These are phyloP conservation scores for Fraxinus albicans DNA, from an alignment of 305 asterid genomes.

Conservation along the genomic window DNA sequence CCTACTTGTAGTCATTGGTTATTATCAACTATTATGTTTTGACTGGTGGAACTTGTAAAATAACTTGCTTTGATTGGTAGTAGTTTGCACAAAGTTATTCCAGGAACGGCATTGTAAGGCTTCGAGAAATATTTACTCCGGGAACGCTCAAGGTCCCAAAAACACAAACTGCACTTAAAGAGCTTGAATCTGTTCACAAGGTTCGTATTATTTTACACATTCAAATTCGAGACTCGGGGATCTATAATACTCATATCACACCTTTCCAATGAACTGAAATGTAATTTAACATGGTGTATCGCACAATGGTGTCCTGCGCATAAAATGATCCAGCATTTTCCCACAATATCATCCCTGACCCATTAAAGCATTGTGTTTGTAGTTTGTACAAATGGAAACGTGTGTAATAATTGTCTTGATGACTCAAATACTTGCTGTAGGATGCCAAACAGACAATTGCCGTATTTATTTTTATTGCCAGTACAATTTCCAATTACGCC, in stretches of 20 bases:
- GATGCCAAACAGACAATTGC: not conserved
- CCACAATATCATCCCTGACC: not conserved
- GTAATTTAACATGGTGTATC: not conserved
- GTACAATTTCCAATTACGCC: not conserved
- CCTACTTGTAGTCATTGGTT: conserved; percentile 14
- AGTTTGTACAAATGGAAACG: not conserved
- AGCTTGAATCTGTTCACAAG: conserved; percentile 98
- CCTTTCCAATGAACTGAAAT: not conserved
- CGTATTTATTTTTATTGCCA: not conserved
- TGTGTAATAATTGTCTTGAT: not conserved
- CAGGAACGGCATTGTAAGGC: conserved; percentile 61
- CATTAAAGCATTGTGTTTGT: not conserved
- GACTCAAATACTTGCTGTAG: not conserved
- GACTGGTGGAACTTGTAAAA: not conserved
- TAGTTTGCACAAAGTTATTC: conserved; percentile 85
- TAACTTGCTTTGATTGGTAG: conserved; percentile 23
- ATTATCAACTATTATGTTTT: conserved; percentile 7
- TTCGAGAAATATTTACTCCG: conserved; percentile 84
- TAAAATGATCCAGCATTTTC: not conserved
- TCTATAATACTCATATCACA: not conserved
- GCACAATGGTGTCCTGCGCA: not conserved
- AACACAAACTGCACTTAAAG: conserved; percentile 73
- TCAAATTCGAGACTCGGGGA: not conserved
- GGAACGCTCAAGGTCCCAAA: conserved; percentile 78
- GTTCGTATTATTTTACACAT: conserved; percentile 36